Conservation (phyloP, 1,284 basidiomycete genomes). For the Porphyrellus sp. region DNA sequence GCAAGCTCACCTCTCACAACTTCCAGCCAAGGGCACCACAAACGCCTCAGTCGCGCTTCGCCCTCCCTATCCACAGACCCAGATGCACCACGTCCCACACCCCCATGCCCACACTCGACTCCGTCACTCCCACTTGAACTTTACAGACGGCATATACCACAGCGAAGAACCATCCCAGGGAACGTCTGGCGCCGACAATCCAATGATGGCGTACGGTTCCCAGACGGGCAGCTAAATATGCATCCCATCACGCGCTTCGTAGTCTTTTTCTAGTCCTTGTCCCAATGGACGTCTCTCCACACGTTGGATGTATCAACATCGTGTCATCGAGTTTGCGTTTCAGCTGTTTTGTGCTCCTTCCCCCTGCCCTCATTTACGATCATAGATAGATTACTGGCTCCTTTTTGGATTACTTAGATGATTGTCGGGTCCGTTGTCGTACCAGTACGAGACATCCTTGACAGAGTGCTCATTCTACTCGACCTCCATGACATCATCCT, state of each 20-base stretch:
- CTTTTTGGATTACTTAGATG: constrained; percentile 24
- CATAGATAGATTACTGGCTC: constrained; percentile 30
- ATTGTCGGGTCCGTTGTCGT: constrained; percentile 8
- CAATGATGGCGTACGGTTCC: constrained; percentile 48
- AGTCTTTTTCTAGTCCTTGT: neutral
- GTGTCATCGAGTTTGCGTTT: constrained; percentile 9
- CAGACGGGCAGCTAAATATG: constrained; percentile 35
- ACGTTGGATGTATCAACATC: constrained; percentile 9
- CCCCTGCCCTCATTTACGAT: constrained; percentile 1
- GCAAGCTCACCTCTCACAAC: constrained; percentile 20
- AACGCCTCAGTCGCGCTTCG: constrained; percentile 45
- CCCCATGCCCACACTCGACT: constrained; percentile 71
- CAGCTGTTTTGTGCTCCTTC: constrained; percentile 8
- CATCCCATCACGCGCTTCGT: constrained; percentile 2
- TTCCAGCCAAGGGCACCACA: constrained; percentile 29
- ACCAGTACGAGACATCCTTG: constrained; percentile 12
- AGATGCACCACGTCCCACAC: constrained; percentile 75
- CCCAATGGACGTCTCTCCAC: constrained; percentile 4
- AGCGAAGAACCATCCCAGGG: constrained; percentile 33
- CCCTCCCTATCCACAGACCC: constrained; percentile 47
- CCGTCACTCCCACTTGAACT: constrained; percentile 50
- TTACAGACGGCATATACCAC: constrained; percentile 45
- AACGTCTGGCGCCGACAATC: constrained; percentile 34
- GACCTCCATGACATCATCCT: constrained; percentile 61
- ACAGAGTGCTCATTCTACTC: constrained; percentile 32